Percentiles rank a stretch among this genome's conserved stretches.
Evolutionary conservation across 208 protist species (phyloP).

Genomic region (Crithidia brevicula): DNA sequence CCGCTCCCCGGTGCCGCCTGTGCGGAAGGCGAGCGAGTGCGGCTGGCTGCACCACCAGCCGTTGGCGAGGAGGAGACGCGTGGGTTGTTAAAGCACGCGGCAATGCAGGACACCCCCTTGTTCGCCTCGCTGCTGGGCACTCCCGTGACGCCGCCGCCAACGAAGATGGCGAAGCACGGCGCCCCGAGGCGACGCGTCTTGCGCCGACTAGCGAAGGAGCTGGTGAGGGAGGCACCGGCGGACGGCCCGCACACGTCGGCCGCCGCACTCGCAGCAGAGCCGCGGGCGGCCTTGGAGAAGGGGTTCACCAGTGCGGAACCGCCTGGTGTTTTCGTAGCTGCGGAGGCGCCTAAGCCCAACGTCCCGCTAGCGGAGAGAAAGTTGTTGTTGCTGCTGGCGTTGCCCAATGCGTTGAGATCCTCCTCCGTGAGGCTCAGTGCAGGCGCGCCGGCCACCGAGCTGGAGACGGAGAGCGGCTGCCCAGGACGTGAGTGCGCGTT

Average conservation of each 20-base stretch:
- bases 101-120: slow-evolving; percentile 24
- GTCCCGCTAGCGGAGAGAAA: background rate
- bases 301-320: slow-evolving; percentile 27
- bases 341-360: background rate
- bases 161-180: slow-evolving; percentile 47
- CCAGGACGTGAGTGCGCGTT: background rate
- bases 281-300: slow-evolving; percentile 26
- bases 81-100: slow-evolving; percentile 39
- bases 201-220: slow-evolving; percentile 13
- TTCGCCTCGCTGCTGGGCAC: slow-evolving; percentile 1
- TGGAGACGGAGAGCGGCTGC: background rate
- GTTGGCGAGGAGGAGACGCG: background rate
- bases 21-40: slow-evolving; percentile 4
- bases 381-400: background rate
- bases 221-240: slow-evolving; percentile 14
- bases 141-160: slow-evolving; percentile 21
- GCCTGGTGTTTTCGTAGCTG: background rate
- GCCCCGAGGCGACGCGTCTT: slow-evolving; percentile 24
- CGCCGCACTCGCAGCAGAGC: background rate
- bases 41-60: background rate
- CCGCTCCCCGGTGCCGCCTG: background rate
- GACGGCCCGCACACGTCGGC: slow-evolving; percentile 1
- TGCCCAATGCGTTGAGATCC: background rate
- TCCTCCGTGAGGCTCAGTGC: slow-evolving; percentile 10
- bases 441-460: slow-evolving; percentile 2